These are phyloP conservation scores for Macrocybe gigantea DNA, from an alignment of 768 basidiomycete genomes.

Conservation along the genomic window DNA sequence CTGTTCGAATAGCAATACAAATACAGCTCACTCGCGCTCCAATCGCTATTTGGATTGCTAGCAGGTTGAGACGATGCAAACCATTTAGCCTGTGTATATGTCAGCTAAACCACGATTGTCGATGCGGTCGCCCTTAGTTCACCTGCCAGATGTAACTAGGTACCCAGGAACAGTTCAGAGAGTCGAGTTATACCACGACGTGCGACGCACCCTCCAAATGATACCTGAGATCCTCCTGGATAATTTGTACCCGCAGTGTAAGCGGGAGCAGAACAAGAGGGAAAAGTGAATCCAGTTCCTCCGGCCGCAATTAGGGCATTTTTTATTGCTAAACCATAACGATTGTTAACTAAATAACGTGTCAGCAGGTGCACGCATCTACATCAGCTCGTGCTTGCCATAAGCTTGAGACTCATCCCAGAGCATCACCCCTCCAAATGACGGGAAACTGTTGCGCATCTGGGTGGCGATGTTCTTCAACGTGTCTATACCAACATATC, in stretches of 20 bases:
- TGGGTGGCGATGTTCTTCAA: conserved; percentile 40
- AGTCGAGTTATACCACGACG: neutral
- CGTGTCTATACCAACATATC: conserved; percentile 47
- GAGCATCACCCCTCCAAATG: conserved; percentile 60
- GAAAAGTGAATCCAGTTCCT: conserved; percentile 64
- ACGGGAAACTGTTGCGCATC: conserved; percentile 54
- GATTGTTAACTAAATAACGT: conserved; percentile 39
- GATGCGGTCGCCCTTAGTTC: conserved; percentile 1
- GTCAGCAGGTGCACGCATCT: neutral
- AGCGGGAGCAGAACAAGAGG: conserved; percentile 51
- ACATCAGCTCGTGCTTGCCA: conserved; percentile 30
- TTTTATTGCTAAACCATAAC: conserved; percentile 58
- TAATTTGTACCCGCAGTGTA: conserved; percentile 46
- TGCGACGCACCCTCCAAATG: conserved; percentile 47
- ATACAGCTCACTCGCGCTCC: conserved; percentile 51
- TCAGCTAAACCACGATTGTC: neutral
- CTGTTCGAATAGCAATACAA: neutral
- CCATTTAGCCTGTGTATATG: conserved; percentile 47
- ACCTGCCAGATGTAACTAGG: conserved; percentile 63
- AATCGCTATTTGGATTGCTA: conserved; percentile 47
- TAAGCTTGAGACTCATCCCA: conserved; percentile 47
- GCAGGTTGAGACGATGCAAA: conserved; percentile 44
- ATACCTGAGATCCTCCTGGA: conserved; percentile 43
- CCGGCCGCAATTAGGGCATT: conserved; percentile 52
- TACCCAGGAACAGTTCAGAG: conserved; percentile 5